These are phyloP conservation scores for Kalmusia sp. DNA, from an alignment of 2,329 filamentous ascomycete genomes.

Conservation along the genomic window DNA sequence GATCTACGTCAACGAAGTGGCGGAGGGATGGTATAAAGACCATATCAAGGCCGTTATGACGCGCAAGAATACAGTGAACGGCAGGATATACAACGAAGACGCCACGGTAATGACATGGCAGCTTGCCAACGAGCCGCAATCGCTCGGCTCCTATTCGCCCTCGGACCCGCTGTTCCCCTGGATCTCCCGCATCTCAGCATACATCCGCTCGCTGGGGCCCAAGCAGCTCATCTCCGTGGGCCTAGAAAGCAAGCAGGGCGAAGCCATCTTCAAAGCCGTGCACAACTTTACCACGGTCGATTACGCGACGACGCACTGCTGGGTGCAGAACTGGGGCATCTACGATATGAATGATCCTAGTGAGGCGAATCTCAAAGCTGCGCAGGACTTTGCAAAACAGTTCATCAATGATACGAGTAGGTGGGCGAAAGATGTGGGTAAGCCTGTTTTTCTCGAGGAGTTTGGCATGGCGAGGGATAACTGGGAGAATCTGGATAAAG, in stretches of 20 bases:
- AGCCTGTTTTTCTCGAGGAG: conserved; percentile 49
- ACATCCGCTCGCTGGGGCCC: conserved; percentile 45
- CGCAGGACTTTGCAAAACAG: conserved; percentile 42
- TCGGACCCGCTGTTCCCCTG: conserved; percentile 46
- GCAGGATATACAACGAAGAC: conserved; percentile 45
- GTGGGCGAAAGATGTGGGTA: conserved; percentile 47
- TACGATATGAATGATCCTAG: conserved; percentile 49
- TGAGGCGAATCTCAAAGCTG: conserved; percentile 36
- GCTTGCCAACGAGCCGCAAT: conserved; percentile 50
- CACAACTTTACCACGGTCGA: conserved; percentile 47
- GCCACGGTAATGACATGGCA: conserved; percentile 52
- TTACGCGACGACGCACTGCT: conserved; percentile 50
- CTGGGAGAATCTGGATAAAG: conserved; percentile 45
- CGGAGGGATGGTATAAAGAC: conserved; percentile 46
- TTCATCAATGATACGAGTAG: conserved; percentile 44
- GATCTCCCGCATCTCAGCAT: conserved; percentile 45
- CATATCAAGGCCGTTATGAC: conserved; percentile 47
- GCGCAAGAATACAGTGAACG: conserved; percentile 47
- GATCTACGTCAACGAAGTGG: conserved; percentile 44
- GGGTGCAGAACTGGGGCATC: conserved; percentile 49
- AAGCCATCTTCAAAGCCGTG: conserved; percentile 48
- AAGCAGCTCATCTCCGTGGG: conserved; percentile 49
- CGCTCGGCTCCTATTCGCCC: conserved; percentile 30
- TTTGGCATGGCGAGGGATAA: conserved; percentile 52
- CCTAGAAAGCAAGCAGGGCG: conserved; percentile 49